phyloP scores from a whole-genome alignment of 495 filamentous ascomycete genomes.

The Chaetomium fimeti region DNA sequence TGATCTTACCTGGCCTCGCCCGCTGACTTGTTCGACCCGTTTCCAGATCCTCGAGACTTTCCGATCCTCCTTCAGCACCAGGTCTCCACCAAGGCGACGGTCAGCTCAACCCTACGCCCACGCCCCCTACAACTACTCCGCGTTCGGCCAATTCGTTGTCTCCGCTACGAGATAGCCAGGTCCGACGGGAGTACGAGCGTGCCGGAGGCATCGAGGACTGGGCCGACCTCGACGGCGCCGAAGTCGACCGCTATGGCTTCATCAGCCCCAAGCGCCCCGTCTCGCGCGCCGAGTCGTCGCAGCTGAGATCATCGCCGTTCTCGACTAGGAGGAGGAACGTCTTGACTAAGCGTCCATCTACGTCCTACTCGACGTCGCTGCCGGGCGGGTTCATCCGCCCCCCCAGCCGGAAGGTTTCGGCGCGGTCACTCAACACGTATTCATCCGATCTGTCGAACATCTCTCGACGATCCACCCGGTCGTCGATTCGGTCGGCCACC shows the following conservation, averaged over 20 bases:
- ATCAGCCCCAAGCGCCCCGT: constrained; percentile 57
- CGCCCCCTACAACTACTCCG: constrained; percentile 30
- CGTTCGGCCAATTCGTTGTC: constrained; percentile 45
- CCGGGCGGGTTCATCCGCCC: constrained; percentile 36
- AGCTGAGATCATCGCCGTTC: constrained; percentile 33
- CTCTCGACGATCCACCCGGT: constrained; percentile 56
- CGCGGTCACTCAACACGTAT: constrained; percentile 53
- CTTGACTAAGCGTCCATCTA: constrained; percentile 41
- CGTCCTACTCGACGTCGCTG: constrained; percentile 40
- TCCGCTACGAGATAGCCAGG: constrained; percentile 41
- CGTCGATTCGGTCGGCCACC: constrained; percentile 60
- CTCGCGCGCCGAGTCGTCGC: constrained; percentile 39
- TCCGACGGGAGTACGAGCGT: constrained; percentile 43
- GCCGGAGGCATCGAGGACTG: constrained; percentile 94
- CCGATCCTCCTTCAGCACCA: constrained; percentile 23
- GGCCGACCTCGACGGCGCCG: constrained; percentile 81
- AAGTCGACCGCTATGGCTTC: constrained; percentile 94
- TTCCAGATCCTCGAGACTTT: constrained; percentile 21
- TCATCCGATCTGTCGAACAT: constrained; percentile 50
- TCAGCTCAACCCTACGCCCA: constrained; percentile 20
- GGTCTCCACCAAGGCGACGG: constrained; percentile 16
- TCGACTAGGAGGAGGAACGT: constrained; percentile 44
- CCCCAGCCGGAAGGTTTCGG: constrained; percentile 51
- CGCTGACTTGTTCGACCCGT: constrained; percentile 8
- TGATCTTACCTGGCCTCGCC: not conserved